Evolutionary conservation across 257 asterid species (phyloP), one percentile per base, ranked within the genome.

Genomic region (Ilex aquifolium): DNA sequence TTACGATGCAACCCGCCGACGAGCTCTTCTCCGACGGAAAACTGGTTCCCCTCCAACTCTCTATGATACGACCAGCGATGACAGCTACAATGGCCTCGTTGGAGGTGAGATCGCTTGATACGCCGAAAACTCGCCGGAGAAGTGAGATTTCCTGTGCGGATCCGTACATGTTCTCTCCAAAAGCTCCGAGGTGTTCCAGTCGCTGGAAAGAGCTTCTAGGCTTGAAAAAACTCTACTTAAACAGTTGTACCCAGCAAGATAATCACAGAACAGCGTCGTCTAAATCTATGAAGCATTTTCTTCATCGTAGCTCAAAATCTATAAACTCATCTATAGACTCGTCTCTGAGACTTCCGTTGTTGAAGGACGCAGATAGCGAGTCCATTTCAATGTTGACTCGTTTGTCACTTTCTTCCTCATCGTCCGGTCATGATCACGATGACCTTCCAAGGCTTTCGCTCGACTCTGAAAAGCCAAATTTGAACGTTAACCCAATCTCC

Each of bases 181-280:
- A 85, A 73, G 95, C 98, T 61, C 97, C 98, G 29, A 78, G 87
- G 59, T 86, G 98, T 74, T 81, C 97, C 17, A 87, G 88, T 66
- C 76, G 95, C 40, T 91, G 98, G 98, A 91, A 80, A 62, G 97
- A 87, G 89, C 80, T 91, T 44, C 74, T 91, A 57, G 91, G 96
- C 13, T 66, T 84, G 72, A 88, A 79, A 78, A 92, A 84, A 68
- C 83, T 85, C 58, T 76, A 80, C n/a, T 88, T 83, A 49, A 85
- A 78, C 65, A 76, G 70, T 71, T 73, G 64, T 59, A 79, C 67
- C n/a, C 86, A 71, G 79, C 82, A 59, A 48, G 90, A 81, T 62
- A 77, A 72, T 56, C 77, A 53, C n/a, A 83, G 61, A 71, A 76
- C 75, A 74, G 30, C 86, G 50, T 63, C 91, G 36, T 63, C 88